Percentiles rank a stretch among this genome's conserved stretches.
These are phyloP conservation scores for Sarocladium brachiariae DNA, from an alignment of 2,329 filamentous ascomycete genomes.

Conservation along the genomic window DNA sequence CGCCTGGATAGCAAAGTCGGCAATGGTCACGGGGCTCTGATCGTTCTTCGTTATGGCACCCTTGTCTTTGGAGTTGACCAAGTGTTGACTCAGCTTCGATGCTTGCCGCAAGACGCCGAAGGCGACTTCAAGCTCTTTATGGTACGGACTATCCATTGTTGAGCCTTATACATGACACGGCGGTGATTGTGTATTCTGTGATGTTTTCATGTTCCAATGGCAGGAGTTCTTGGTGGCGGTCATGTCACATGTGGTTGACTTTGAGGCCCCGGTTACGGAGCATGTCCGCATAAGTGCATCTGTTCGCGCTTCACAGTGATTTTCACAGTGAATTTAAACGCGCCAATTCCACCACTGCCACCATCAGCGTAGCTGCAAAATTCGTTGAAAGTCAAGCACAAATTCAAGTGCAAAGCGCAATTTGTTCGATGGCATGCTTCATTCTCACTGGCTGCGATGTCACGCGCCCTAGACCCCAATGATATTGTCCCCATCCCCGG, in stretches of 20 bases:
- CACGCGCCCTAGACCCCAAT: background rate
- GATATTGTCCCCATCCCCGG: background rate
- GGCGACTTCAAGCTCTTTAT: slow-evolving; percentile 35
- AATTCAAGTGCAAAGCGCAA: too few species aligned
- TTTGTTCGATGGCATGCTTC: background rate
- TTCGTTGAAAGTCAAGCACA: too few species aligned
- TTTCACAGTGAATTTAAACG: too few species aligned
- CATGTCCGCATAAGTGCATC: slow-evolving; percentile 4
- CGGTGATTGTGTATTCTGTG: background rate
- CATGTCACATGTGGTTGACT: background rate
- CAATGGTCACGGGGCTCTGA: slow-evolving; percentile 50
- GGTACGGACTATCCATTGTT: slow-evolving; percentile 36
- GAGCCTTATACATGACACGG: background rate
- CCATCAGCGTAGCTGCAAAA: too few species aligned
- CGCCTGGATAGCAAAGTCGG: slow-evolving; percentile 53
- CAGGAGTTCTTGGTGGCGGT: background rate
- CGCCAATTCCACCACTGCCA: too few species aligned
- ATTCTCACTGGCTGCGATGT: background rate
- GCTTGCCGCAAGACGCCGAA: slow-evolving; percentile 37
- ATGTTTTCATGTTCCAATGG: background rate
- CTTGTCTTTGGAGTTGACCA: slow-evolving; percentile 41
- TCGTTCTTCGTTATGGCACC: slow-evolving; percentile 48
- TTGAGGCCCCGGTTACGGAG: background rate
- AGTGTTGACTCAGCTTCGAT: slow-evolving; percentile 41
- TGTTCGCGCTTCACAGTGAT: too few species aligned